Percentiles rank a stretch among this genome's conserved stretches.
These are phyloP conservation scores for Solanum commersonii DNA, from an alignment of 257 asterid genomes.

Conservation along the genomic window DNA sequence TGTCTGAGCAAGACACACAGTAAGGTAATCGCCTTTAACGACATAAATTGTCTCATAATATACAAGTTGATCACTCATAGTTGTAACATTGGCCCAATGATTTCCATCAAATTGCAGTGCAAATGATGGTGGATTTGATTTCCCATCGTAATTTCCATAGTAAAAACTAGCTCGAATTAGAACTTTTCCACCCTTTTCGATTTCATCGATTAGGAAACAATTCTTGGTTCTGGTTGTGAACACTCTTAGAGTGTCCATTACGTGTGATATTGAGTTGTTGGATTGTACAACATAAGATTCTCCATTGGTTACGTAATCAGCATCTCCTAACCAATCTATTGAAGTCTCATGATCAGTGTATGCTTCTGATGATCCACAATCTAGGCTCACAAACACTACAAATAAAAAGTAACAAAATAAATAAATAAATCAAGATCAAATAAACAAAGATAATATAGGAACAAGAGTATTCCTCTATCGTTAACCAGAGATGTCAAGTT, in stretches of 20 bases:
- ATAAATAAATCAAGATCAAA: neutral
- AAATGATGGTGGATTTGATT: slow-evolving; percentile 44
- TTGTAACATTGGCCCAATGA: slow-evolving; percentile 29
- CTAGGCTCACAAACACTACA: slow-evolving; percentile 20
- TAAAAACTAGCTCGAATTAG: slow-evolving; percentile 50
- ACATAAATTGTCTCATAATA: slow-evolving; percentile 34
- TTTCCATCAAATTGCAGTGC: slow-evolving; percentile 53
- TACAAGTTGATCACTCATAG: slow-evolving; percentile 1
- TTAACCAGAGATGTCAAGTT: neutral
- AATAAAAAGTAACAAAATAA: neutral
- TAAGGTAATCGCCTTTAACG: slow-evolving; percentile 15
- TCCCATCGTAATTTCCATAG: slow-evolving; percentile 61
- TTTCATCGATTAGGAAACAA: slow-evolving; percentile 26
- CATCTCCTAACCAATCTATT: slow-evolving; percentile 22
- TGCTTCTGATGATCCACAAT: slow-evolving; percentile 31
- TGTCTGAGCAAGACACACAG: slow-evolving; percentile 51
- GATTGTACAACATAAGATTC: slow-evolving; percentile 8
- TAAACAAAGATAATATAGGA: neutral
- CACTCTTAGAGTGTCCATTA: slow-evolving; percentile 39
- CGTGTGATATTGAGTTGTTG: slow-evolving; percentile 14
- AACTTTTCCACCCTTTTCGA: slow-evolving; percentile 10
- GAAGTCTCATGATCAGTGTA: slow-evolving; percentile 8
- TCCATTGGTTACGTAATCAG: slow-evolving; percentile 6
- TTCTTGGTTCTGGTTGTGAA: slow-evolving; percentile 34
- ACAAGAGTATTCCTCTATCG: neutral